Evolutionary conservation across 1,139 yeast species (phyloP), one percentile per base, ranked within the genome.

Genomic region (Kodamaea suecica): DNA sequence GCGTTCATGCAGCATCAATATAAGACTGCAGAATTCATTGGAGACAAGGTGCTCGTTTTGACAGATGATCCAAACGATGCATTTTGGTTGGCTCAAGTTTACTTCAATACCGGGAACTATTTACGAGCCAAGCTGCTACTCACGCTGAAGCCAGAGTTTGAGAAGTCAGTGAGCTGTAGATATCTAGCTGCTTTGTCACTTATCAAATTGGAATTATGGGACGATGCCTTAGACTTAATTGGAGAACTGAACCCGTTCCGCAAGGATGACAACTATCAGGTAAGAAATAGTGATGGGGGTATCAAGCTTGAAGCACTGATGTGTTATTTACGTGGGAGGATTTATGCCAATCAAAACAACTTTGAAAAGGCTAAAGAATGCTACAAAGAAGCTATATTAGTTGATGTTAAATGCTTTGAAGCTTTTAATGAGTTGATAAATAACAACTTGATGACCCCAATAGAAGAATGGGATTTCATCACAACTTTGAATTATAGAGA

Each of bases 61-160:
- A 84, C 90, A 1, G 73, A 77, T 42, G 97, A 90, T 52, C 84
- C 96, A 11, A 85, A 84, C 50, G 97, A 92, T 57, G 97, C 97
- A 10, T 90, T 88, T 57, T 92, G 97, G 97, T 68, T 92, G 29
- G 97, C 95, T 0, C 96, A 92, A 59, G 95, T 85, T 2, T 81
- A 84, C 54, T 86, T 80, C 57, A 66, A 73, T 34, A 73, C 78
- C 42, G 92, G 94, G 9, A 79, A 85, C 52, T 88, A 78, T 55
- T 73, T 83, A 26, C 68, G 97, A 29, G 97, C 95, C 3, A 76
- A 86, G 38, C 80, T 80, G 46, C 60, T 90, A 32, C 55, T 76
- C 23, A 61, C 75, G 7, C 55, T 65, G 23, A 61, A 61, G 36
- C 63, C 70, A 0, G 67, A 61, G 34, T 70, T 43, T 40, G 71